phyloP scores from a whole-genome alignment of 2,329 filamentous ascomycete genomes.

The Calonectria fujianensis region DNA sequence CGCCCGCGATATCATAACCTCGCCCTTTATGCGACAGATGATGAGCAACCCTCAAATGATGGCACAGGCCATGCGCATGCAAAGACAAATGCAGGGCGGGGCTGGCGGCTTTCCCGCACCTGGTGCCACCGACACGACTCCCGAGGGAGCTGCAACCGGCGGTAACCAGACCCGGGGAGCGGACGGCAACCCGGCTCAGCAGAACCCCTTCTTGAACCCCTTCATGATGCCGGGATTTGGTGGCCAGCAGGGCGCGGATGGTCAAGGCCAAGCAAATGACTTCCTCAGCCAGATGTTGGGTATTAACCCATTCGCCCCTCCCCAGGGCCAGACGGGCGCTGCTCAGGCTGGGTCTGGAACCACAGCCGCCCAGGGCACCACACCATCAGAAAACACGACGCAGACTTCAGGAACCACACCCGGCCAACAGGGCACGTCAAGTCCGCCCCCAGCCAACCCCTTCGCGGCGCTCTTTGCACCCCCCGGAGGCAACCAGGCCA shows the following conservation, averaged over 20 bases:
- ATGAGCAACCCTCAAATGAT: constrained; percentile 93
- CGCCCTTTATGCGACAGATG: constrained; percentile 92
- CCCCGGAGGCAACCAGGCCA: constrained; percentile 57
- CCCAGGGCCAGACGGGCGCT: constrained; percentile 52
- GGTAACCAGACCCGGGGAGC: constrained; percentile 54
- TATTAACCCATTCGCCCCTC: constrained; percentile 58
- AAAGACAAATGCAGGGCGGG: constrained; percentile 79
- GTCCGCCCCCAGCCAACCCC: constrained; percentile 74
- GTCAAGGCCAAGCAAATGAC: constrained; percentile 36
- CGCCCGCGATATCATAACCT: constrained; percentile 89
- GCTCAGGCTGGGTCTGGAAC: constrained; percentile 55
- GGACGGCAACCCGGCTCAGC: constrained; percentile 52
- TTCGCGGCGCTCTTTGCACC: constrained; percentile 78
- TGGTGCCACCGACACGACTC: constrained; percentile 91
- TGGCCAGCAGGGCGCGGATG: constrained; percentile 44
- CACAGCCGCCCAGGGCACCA: constrained; percentile 53
- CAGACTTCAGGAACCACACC: constrained; percentile 49
- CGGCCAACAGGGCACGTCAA: constrained; percentile 53
- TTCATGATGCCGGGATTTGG: constrained; percentile 55
- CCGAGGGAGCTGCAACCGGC: constrained; percentile 66
- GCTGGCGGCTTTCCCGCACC: constrained; percentile 87
- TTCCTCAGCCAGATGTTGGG: constrained; percentile 51
- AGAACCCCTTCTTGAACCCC: constrained; percentile 67
- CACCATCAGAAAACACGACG: constrained; percentile 51
- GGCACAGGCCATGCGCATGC: constrained; percentile 87